Percentiles rank a stretch among this genome's conserved stretches.
These are phyloP conservation scores for Papiliotrema terrestris DNA, from an alignment of 1,284 basidiomycete species.

Conservation along the genomic window DNA sequence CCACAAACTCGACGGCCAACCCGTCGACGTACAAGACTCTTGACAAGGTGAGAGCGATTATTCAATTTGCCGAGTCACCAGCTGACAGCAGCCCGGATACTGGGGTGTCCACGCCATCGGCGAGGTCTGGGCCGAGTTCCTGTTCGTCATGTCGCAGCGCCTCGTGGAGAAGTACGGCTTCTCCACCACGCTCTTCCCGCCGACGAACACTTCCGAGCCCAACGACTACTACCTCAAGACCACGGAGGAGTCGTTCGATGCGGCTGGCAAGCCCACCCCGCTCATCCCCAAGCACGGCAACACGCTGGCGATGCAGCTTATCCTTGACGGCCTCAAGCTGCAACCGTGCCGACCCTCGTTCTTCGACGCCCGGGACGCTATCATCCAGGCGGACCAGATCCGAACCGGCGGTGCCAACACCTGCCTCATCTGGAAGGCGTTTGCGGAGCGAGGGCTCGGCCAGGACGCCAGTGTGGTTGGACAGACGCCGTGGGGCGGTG, in stretches of 20 bases:
- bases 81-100: slow-evolving; percentile 18
- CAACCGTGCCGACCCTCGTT: slow-evolving; percentile 88
- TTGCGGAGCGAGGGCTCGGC: slow-evolving; percentile 77
- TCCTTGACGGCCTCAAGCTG: slow-evolving; percentile 88
- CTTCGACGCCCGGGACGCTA: slow-evolving; percentile 88
- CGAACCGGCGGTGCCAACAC: slow-evolving; percentile 89
- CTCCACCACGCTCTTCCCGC: slow-evolving; percentile 74
- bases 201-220: slow-evolving; percentile 48
- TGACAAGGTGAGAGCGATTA: slow-evolving; percentile 71
- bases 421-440: slow-evolving; percentile 85
- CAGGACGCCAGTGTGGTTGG: slow-evolving; percentile 68
- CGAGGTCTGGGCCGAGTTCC: slow-evolving; percentile 93
- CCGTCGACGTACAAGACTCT: slow-evolving; percentile 94
- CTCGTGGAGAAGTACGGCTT: slow-evolving; percentile 79
- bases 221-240: slow-evolving; percentile 65
- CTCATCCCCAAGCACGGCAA: slow-evolving; percentile 89
- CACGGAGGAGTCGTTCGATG: slow-evolving; percentile 30
- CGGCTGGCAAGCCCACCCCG: slow-evolving; percentile 54
- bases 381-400: slow-evolving; percentile 86
- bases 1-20: slow-evolving; percentile 71
- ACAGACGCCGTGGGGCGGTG: slow-evolving; percentile 92
- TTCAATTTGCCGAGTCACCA: slow-evolving; percentile 57
- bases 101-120: slow-evolving; percentile 69
- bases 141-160: slow-evolving; percentile 75
- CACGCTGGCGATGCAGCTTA: slow-evolving; percentile 78